Percentiles rank a stretch among this genome's conserved stretches.
Conservation (phyloP, 148 eudicot species). For the Rhododendron molle region DNA sequence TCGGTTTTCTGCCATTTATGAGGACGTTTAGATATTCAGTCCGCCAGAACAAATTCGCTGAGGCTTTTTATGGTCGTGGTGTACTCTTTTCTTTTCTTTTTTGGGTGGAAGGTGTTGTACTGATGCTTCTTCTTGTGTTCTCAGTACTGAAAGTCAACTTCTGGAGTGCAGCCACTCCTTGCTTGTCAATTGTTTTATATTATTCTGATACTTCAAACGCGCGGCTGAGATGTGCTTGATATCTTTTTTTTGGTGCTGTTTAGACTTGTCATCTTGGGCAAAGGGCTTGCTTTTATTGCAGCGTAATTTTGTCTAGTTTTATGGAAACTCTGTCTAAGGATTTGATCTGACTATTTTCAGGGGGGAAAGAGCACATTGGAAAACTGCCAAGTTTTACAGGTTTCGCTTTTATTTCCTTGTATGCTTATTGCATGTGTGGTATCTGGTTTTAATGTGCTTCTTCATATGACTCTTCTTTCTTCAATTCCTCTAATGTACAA, state of each 20-base stretch:
- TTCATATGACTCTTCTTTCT: background rate
- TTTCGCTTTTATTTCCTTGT: conserved; percentile 16
- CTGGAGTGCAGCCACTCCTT: background rate
- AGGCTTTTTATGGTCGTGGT: background rate
- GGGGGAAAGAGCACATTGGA: conserved; percentile 95
- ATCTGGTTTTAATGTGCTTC: background rate
- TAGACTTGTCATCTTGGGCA: background rate
- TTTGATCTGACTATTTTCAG: conserved; percentile 36
- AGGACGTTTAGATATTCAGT: background rate
- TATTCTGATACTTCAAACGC: background rate
- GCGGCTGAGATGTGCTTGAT: background rate
- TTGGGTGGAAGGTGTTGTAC: background rate
- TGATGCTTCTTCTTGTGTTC: background rate
- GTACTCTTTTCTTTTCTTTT: background rate
- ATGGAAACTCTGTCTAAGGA: conserved; percentile 6
- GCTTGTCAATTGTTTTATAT: background rate
- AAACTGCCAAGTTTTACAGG: conserved; percentile 98
- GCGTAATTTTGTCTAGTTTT: background rate
- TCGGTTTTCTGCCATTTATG: background rate
- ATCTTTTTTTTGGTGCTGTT: background rate
- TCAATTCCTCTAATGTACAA: background rate
- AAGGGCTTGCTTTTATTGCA: background rate
- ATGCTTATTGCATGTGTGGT: background rate
- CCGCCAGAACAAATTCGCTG: background rate
- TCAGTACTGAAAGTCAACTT: background rate